phyloP scores from a whole-genome alignment of 306 rosid genomes.

The Rubus idaeus region DNA sequence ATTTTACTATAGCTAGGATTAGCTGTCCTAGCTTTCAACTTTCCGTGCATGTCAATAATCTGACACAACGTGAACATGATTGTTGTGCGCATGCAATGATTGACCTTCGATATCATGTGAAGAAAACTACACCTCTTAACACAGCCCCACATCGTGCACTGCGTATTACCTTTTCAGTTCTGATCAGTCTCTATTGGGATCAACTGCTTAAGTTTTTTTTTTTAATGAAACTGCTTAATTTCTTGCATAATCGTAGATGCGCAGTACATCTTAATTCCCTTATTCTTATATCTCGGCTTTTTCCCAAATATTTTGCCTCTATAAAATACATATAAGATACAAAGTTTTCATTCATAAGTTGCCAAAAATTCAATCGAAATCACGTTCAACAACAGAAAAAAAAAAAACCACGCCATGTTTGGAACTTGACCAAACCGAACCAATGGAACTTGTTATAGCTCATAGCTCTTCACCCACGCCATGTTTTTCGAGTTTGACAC shows the following conservation, averaged over 20 bases:
- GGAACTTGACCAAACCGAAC: too few relatives aligned
- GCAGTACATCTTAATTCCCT: neutral
- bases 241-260: neutral
- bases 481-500: neutral
- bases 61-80: neutral
- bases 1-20: too few relatives aligned
- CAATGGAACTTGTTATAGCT: neutral
- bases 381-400: neutral
- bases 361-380: neutral
- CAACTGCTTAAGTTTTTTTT: neutral
- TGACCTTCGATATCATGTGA: neutral
- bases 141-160: neutral
- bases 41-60: conserved; percentile 7
- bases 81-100: conserved; percentile 6
- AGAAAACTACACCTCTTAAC: neutral
- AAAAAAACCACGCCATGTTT: neutral
- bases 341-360: neutral
- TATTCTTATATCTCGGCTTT: neutral
- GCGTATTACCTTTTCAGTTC: neutral
- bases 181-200: neutral
- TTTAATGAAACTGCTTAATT: neutral
- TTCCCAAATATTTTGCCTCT: neutral
- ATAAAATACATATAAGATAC: neutral
- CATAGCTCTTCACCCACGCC: neutral
- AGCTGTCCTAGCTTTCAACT: neutral